Percentiles rank a stretch among this genome's conserved stretches.
Evolutionary conservation across 2,329 filamentous ascomycete species (phyloP).

Genomic region (Trichoderma koningiopsis): DNA sequence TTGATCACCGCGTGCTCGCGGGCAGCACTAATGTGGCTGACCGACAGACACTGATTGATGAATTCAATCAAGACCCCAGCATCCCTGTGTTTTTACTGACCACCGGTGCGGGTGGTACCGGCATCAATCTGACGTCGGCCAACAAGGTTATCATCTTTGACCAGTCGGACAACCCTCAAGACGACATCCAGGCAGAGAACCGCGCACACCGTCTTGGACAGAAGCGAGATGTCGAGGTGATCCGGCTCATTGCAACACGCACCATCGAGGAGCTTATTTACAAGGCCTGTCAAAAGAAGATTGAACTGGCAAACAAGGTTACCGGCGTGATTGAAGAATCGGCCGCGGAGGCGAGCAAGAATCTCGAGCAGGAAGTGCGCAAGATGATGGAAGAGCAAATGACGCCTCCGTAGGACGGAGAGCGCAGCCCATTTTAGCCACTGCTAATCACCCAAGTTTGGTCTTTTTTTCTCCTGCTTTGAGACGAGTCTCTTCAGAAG

Average conservation of each 20-base stretch:
- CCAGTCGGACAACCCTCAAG: conserved; percentile 94
- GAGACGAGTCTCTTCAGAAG: not conserved
- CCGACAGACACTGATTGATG: conserved; percentile 84
- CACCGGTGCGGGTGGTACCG: conserved; percentile 92
- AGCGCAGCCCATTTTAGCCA: conserved; percentile 7
- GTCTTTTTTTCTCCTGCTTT: not conserved
- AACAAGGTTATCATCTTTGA: conserved; percentile 99
- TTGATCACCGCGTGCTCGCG: conserved; percentile 83
- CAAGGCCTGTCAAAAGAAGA: conserved; percentile 86
- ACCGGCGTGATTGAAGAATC: conserved; percentile 46
- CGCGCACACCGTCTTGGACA: conserved; percentile 94
- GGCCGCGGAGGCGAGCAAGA: conserved; percentile 36
- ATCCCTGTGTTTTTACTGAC: conserved; percentile 93
- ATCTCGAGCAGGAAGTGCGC: conserved; percentile 48
- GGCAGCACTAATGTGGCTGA: conserved; percentile 80
- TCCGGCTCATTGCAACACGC: conserved; percentile 75
- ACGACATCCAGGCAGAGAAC: conserved; percentile 98
- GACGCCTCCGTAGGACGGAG: conserved; percentile 42
- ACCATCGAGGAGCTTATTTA: conserved; percentile 95
- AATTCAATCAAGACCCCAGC: conserved; percentile 72
- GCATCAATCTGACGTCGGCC: conserved; percentile 91
- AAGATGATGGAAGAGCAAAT: conserved; percentile 46
- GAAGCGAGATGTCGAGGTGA: conserved; percentile 84
- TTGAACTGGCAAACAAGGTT: conserved; percentile 74
- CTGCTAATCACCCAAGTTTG: conserved; percentile 22